Evolutionary conservation across 2,329 filamentous ascomycete species (phyloP).

Genomic region (Thielaviopsis populi): DNA sequence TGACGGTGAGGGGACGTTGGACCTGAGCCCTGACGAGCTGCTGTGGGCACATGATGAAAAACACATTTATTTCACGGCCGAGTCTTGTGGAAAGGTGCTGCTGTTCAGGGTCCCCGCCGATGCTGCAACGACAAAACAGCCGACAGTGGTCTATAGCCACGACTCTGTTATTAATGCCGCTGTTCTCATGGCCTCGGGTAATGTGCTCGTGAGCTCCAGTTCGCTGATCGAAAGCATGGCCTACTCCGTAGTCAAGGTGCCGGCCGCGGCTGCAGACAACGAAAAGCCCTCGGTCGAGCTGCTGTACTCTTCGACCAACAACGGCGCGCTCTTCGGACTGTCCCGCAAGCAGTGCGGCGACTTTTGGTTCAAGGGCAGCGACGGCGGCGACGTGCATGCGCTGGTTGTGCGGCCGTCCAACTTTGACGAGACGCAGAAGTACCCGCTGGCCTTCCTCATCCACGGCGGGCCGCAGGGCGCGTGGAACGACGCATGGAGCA

Average conservation of each 20-base stretch:
- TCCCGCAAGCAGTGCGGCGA: slow-evolving; percentile 48
- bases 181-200: slow-evolving; percentile 32
- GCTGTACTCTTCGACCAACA: slow-evolving; percentile 51
- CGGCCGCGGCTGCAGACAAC: slow-evolving; percentile 25
- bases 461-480: slow-evolving; percentile 72
- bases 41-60: slow-evolving; percentile 44
- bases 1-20: slow-evolving; percentile 49
- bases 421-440: slow-evolving; percentile 57
- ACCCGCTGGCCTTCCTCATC: slow-evolving; percentile 64
- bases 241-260: slow-evolving; percentile 45
- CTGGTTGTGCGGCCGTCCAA: slow-evolving; percentile 46
- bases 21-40: slow-evolving; percentile 40
- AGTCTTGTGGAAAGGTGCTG: slow-evolving; percentile 48
- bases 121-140: slow-evolving; percentile 32
- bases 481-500: slow-evolving; percentile 63
- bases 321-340: slow-evolving; percentile 52
- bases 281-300: neutral
- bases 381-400: slow-evolving; percentile 51
- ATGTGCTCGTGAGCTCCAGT: slow-evolving; percentile 49
- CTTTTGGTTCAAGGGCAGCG: slow-evolving; percentile 33
- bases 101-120: slow-evolving; percentile 48
- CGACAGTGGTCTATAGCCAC: slow-evolving; percentile 34
- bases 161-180: slow-evolving; percentile 41
- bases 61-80: slow-evolving; percentile 57
- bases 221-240: slow-evolving; percentile 58